Evolutionary conservation across 2,329 filamentous ascomycete genomes (phyloP), one percentile per base, ranked within the genome.

Genomic region (Diaporthe vexans): DNA sequence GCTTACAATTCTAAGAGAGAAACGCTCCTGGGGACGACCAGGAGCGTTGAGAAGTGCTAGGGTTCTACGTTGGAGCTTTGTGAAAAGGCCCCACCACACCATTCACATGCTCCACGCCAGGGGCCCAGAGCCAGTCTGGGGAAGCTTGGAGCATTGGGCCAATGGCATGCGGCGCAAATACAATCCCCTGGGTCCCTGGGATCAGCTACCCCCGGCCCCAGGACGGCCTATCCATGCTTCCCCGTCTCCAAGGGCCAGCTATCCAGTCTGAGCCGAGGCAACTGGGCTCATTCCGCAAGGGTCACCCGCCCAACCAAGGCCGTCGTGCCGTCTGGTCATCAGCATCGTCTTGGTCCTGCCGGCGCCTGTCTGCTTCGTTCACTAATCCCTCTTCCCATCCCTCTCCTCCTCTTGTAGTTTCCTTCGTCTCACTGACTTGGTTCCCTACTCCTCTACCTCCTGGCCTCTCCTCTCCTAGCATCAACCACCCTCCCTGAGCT

Each of bases 221-320:
- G 56, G 17, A 17, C 43, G 15, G 9, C 57, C 54, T 33, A 37
- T 37, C 69, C 46, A 54, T 54, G 51, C 48, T 37, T 57, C 35
- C 26, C 51, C 35, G 7, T 69, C 24, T 29, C 37, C 57, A 63
- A 54, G 33, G 69, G 69, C 33, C 56, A 63, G 43, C n/a, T 35
- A 63, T 43, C 61, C 46, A 37, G 63, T 40, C 29, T 67, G n/a
- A 67, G 69, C 69, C 69, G 69, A 72, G 69, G 57, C 69, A 72
- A 63, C 57, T 52, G 59, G 69, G 40, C 29, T 21, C 69, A 71
- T 61, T 61, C 69, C 43, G 68, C 43, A 71, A 40, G 69, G 69
- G 69, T 71, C 69, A 71, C 46, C 56, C 69, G 69, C 56, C 29
- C 56, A 48, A 58, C 43, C 43, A 48, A 43, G 35, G 51, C 65